phyloP scores from a whole-genome alignment of 345 rosid genomes.

The Eucalyptus marginata region DNA sequence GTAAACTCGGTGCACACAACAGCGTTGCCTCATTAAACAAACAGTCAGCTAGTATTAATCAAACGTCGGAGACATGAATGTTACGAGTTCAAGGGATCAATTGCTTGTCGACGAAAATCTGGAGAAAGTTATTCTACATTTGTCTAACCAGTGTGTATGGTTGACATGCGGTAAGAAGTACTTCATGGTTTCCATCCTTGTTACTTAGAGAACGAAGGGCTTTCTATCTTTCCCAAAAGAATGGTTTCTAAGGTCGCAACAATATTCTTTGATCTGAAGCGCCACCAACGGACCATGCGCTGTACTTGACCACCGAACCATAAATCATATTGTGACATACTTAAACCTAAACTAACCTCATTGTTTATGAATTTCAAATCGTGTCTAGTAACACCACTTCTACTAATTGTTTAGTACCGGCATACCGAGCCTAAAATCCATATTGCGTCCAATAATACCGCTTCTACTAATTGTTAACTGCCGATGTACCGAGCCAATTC shows the following conservation, averaged over 20 bases:
- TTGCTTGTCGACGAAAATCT: background rate
- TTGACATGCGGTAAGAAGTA: background rate
- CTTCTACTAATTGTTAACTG: no score
- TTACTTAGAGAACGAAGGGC: background rate
- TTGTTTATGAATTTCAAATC: background rate
- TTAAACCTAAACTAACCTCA: background rate
- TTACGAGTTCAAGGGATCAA: background rate
- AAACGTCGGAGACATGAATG: background rate
- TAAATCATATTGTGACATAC: background rate
- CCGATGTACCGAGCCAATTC: background rate
- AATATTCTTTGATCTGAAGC: background rate
- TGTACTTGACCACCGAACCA: background rate
- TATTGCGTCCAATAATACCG: no score
- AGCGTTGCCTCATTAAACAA: background rate
- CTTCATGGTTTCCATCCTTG: background rate
- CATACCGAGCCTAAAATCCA: no score
- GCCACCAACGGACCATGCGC: background rate
- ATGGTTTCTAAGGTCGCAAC: no score
- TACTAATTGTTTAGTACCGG: no score
- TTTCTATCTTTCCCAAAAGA: background rate
- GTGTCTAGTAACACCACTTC: background rate
- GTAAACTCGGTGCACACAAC: background rate
- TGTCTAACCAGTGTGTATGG: background rate
- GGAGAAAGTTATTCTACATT: background rate
- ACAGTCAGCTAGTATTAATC: accelerated